A percentile compares a stretch with the other conserved stretches of the same genome.
Evolutionary conservation across 352 stramenopile genomes (phyloP).

Genomic region (Globisporangium middletonii): DNA sequence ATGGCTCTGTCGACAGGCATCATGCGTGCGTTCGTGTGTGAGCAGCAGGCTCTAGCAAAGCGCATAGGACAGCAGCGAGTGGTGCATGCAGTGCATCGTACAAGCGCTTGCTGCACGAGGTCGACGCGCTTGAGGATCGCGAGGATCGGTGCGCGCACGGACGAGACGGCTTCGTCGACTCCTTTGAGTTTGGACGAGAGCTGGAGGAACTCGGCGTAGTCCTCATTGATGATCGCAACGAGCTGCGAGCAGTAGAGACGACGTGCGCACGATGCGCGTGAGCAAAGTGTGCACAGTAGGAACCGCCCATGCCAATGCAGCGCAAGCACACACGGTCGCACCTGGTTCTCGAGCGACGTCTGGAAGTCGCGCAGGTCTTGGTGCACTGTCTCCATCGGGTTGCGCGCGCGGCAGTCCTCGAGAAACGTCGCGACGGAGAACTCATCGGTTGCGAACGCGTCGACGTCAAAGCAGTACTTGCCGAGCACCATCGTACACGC

Average conservation of each 20-base stretch:
- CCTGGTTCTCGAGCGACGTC: slow-evolving; percentile 83
- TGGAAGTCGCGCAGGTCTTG: slow-evolving; percentile 82
- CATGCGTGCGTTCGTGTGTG: neutral
- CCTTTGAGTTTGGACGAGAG: slow-evolving; percentile 84
- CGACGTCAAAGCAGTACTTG: slow-evolving; percentile 81
- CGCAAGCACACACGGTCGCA: slow-evolving; percentile 4
- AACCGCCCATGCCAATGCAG: neutral
- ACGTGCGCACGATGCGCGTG: neutral
- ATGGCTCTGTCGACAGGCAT: slow-evolving; percentile 20
- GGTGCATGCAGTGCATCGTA: slow-evolving; percentile 12
- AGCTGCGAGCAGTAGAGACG: slow-evolving; percentile 23
- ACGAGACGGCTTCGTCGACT: slow-evolving; percentile 80
- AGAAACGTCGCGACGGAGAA: slow-evolving; percentile 71
- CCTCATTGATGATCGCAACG: slow-evolving; percentile 86
- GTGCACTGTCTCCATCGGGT: slow-evolving; percentile 81
- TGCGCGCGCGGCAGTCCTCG: slow-evolving; percentile 65
- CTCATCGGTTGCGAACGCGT: slow-evolving; percentile 66
- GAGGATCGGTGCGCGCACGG: slow-evolving; percentile 61
- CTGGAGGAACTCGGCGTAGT: slow-evolving; percentile 88
- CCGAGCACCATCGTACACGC: slow-evolving; percentile 25
- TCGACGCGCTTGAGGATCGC: slow-evolving; percentile 78
- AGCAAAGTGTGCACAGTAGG: neutral
- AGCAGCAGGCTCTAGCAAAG: neutral
- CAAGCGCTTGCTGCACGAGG: slow-evolving; percentile 55
- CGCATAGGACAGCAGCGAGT: neutral